Evolutionary conservation across 176 grass and related monocot species (phyloP), one percentile per base, ranked within the genome.

Genomic region (Oryza glumipatula): DNA sequence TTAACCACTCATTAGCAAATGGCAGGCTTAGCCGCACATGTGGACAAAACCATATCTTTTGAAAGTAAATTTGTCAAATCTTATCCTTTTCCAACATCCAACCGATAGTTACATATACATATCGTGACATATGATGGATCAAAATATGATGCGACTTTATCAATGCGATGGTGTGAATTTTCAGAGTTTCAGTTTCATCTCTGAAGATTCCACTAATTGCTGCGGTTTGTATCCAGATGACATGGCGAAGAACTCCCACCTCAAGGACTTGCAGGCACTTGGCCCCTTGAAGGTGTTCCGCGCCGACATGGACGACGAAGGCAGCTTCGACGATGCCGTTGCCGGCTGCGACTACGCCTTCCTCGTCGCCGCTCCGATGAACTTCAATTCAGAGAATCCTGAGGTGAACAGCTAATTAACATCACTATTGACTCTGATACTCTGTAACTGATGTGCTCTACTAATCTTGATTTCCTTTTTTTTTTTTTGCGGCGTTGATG

Each of bases 351-450:
- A 87, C 7, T 94, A 89, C 54, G 88, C 84, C 38, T 97, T 97
- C 85, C 86, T 92, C 44, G 70, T 94, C 5, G 95, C 92, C 5
- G 92, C 95, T 56, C 95, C 95, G 3, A 84, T 92, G 82, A 92
- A 89, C 23, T 0, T 89, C 13, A 3, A 12, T 0, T 9, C 86
- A 11, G 30, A 87, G 38, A 67, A 94, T 16, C 92, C 90, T 3
- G 88, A 92, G 88, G 94, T 96, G 19, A 38, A 26, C 26, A 26
- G 26, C 26, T 26, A 26, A 26, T 26, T 26, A 26, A 26, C 26
- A 26, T 26, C 26, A 26, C 26, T 26, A 26, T 26, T 26, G 26
- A 26, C 26, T 26, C 26, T 26, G 26, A 26, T 26, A 26, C 26
- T 26, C 26, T 26, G 26, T 26, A 26, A 26, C 26, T 39, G 39